Evolutionary conservation across 1,284 basidiomycete genomes (phyloP), one percentile per base, ranked within the genome.

Genomic region (Sporisorium sorghi): DNA sequence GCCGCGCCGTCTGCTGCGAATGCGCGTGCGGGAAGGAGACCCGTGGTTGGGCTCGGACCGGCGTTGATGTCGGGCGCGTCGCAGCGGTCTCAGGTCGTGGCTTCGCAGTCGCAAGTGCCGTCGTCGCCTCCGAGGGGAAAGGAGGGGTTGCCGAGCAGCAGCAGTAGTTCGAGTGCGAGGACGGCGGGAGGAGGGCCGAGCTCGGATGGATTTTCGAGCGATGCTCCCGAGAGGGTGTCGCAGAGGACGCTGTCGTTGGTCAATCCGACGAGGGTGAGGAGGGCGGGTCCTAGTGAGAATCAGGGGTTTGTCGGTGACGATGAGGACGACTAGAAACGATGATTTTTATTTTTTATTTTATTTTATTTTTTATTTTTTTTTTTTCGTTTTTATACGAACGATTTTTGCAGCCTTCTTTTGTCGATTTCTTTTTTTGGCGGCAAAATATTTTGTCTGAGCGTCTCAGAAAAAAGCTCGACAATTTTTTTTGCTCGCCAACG

Each of bases 211-310:
- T 42, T 23, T 12, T 47, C 46, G 6, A 30, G 46, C 3, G 61
- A 54, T n/a, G 30, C 1, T 3, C 42, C 9, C 32, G 42, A 35
- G 7, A 23, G 14, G 12, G 17, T 23, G 19, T 21, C 57, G n/a
- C 54, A 62, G 21, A 58, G 59, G 15, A 37, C 42, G 7, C 15
- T 60, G 1, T 67, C 67, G 44, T 19, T 75, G 15, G 67, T 75
- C 33, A 75, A 75, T 48, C 73, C 73, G 5, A 63, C 63, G 2
- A 39, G 67, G 5, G 67, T 67, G 4, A 47, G 48, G 24, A 44
- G 73, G 11, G 73, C 67, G 4, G 44, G 64, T 51, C 73, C 67
- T 8, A 40, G 54, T 28, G 58, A 70, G 11, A 71, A 75, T 28
- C 63, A 57, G 21, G 63, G 46, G 1, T 75, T 75, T 33, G 50